Base-by-base conservation (phyloP, 2,329 filamentous ascomycete species). In the Verticillium klebahnii region DNA sequence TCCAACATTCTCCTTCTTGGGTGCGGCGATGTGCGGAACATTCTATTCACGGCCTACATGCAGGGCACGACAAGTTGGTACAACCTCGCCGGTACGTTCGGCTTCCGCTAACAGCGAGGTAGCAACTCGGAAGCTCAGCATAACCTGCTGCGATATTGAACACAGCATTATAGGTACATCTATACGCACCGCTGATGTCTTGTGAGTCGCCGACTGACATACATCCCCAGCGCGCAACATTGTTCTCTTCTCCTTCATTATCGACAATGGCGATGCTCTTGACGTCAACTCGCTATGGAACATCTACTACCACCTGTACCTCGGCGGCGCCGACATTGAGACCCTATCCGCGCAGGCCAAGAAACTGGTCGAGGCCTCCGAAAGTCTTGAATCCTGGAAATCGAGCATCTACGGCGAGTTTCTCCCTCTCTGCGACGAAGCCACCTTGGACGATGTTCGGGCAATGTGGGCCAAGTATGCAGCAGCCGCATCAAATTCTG, bases 121-220 rank as follows among this genome's bases (percentile, higher is more conserved):
- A 79, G 76, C 74, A 9, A 54, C 64, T 32, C 69, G 81, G 52
- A 77, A 76, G 45, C 70, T 86, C 5, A 82, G 85, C 64, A 72
- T 87, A 54, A 88, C 85, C 1, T 84, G 79, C 61, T 87, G 84
- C 68, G 84, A 88, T 68, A 65, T 75, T 55, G 75, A 85, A 32
- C 71, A 78, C 14, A 77, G 76, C 19, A 74, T 85, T 58, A 73
- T 85, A 57, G 82, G 84, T 84, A 67, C 59, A 76, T 62, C 29
- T 19, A 32, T 17, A 34, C 3, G 11, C n/a, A 25, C 19, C n/a
- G 11, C 8, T 23, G n/a, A 9, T 8, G 11, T 9, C 3, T 23
- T 8, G 8, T 19, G 45, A 4, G 17, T 8, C 19, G 12, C 19
- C 8, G n/a, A 12, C 45, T 50, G 11, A 25, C 19, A 8, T 9